Evolutionary conservation across 805 yeast species (phyloP).

Genomic region (Hanseniaspora lindneri): DNA sequence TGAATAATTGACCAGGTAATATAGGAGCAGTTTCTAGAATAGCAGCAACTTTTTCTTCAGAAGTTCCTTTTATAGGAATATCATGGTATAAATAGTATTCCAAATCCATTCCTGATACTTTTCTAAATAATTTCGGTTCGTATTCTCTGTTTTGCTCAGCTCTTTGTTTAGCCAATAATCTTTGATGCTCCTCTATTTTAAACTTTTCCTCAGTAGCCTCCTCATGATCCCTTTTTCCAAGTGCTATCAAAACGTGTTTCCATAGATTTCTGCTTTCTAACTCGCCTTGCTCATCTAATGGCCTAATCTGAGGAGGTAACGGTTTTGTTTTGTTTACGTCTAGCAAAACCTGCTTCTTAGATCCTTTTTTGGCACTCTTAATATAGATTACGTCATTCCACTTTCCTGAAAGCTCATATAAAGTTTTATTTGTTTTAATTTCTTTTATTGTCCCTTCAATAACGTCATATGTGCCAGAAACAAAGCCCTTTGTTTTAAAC

Average conservation of each 20-base stretch:
- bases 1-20: slow-evolving; percentile 66
- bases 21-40: slow-evolving; percentile 63
- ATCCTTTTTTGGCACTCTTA: slow-evolving; percentile 38
- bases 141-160: slow-evolving; percentile 68
- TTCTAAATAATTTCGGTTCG: slow-evolving; percentile 65
- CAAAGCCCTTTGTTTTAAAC: slow-evolving; percentile 88
- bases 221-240: slow-evolving; percentile 67
- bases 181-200: slow-evolving; percentile 77
- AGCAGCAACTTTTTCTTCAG: slow-evolving; percentile 43
- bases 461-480: slow-evolving; percentile 82
- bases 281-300: slow-evolving; percentile 65
- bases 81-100: slow-evolving; percentile 59
- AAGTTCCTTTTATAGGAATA: slow-evolving; percentile 40
- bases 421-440: slow-evolving; percentile 36
- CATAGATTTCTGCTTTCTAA: slow-evolving; percentile 75
- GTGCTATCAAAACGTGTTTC: slow-evolving; percentile 69
- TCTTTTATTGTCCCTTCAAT: slow-evolving; percentile 63
- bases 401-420: slow-evolving; percentile 69
- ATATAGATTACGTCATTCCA: slow-evolving; percentile 83
- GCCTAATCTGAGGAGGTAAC: slow-evolving; percentile 58
- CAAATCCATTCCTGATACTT: slow-evolving; percentile 36
- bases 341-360: slow-evolving; percentile 41
- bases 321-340: slow-evolving; percentile 49
- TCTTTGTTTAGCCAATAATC: slow-evolving; percentile 60
- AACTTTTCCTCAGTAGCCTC: slow-evolving; percentile 81